These are phyloP conservation scores for Fragaria nilgerrensis DNA, from an alignment of 306 rosid species.

Conservation along the genomic window DNA sequence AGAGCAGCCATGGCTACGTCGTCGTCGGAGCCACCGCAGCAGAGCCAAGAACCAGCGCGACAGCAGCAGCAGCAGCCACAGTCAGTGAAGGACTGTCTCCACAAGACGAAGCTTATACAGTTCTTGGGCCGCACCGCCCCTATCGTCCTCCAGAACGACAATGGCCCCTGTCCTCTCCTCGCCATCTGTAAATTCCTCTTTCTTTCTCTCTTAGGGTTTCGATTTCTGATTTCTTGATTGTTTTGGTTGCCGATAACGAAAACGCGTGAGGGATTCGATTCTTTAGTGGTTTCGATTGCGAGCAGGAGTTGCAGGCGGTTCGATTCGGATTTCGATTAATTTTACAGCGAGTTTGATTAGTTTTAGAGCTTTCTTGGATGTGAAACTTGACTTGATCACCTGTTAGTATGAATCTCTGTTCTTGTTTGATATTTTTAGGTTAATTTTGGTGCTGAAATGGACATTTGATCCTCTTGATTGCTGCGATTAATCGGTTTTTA, in stretches of 20 bases:
- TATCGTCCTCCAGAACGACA: slow-evolving; percentile 91
- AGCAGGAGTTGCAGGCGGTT: neutral
- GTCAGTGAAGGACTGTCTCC: slow-evolving; percentile 54
- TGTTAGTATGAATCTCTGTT: slow-evolving; percentile 1
- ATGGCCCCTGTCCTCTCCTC: slow-evolving; percentile 99
- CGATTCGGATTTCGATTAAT: neutral
- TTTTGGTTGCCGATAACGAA: slow-evolving; percentile 5
- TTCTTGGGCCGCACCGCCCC: slow-evolving; percentile 91
- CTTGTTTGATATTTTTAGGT: neutral
- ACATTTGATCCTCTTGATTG: neutral
- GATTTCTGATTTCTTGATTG: slow-evolving; percentile 1
- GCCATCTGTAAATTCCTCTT: slow-evolving; percentile 71
- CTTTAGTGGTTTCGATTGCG: neutral
- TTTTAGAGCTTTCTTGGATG: neutral
- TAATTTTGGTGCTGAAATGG: neutral
- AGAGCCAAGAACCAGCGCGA: slow-evolving; percentile 17
- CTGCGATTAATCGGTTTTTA: neutral
- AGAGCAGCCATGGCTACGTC: slow-evolving; percentile 49
- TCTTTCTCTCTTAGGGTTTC: slow-evolving; percentile 20
- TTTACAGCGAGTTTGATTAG: neutral
- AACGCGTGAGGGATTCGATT: slow-evolving; percentile 13
- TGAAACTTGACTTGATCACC: neutral
- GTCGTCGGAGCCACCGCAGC: slow-evolving; percentile 29
- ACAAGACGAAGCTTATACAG: slow-evolving; percentile 84
- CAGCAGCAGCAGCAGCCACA: slow-evolving; percentile 14